phyloP scores from a whole-genome alignment of 306 rosid species.

The Vigna hirtella region DNA sequence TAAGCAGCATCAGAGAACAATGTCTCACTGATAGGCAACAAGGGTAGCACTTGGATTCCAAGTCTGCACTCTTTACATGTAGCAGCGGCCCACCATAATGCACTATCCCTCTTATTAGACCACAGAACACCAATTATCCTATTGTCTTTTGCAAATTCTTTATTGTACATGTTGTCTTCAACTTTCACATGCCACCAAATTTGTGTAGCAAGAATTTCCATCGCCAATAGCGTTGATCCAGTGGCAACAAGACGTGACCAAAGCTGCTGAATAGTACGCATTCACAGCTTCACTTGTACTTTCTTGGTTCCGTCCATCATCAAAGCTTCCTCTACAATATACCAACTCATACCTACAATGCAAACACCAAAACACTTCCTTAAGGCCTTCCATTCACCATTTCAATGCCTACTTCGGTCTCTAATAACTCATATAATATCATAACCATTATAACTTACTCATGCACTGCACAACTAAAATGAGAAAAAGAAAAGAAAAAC shows the following conservation, averaged over 20 bases:
- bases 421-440: neutral
- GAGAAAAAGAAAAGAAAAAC: neutral
- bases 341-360: no score
- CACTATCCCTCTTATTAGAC: slow-evolving; percentile 84
- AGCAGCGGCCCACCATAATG: slow-evolving; percentile 80
- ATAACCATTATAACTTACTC: neutral
- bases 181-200: slow-evolving; percentile 90
- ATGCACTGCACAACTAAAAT: neutral
- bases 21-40: slow-evolving; percentile 70
- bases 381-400: neutral
- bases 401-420: neutral
- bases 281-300: slow-evolving; percentile 90
- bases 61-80: slow-evolving; percentile 83
- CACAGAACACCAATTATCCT: slow-evolving; percentile 75
- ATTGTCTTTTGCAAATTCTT: slow-evolving; percentile 65
- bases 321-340: slow-evolving; percentile 35
- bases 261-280: slow-evolving; percentile 82
- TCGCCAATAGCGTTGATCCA: slow-evolving; percentile 68
- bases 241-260: slow-evolving; percentile 62
- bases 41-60: slow-evolving; percentile 76
- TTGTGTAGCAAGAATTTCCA: slow-evolving; percentile 76
- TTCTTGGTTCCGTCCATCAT: slow-evolving; percentile 86
- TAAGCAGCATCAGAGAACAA: slow-evolving; percentile 70
- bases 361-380: no score
- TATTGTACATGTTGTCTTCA: slow-evolving; percentile 59